phyloP scores from a whole-genome alignment of 176 grass and related monocot species.

The Aegilops umbellulata region DNA sequence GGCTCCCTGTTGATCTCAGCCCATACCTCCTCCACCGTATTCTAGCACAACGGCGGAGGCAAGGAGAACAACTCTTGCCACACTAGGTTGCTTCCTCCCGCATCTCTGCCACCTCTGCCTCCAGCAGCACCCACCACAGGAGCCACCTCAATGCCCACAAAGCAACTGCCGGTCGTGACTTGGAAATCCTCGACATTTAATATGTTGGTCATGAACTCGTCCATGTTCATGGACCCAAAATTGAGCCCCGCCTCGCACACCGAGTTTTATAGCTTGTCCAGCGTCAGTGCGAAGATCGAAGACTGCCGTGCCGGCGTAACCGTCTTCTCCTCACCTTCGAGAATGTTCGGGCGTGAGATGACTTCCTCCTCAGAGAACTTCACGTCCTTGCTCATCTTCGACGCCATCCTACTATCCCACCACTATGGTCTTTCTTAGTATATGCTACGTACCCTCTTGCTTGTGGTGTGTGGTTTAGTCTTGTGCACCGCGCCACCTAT shows the following conservation, averaged over 20 bases:
- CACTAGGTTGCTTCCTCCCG: not conserved
- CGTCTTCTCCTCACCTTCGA: not conserved
- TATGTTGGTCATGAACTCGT: slow-evolving; percentile 91
- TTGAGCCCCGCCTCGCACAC: slow-evolving; percentile 71
- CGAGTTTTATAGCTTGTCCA: slow-evolving; percentile 76
- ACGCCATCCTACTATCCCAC: slow-evolving; percentile 20
- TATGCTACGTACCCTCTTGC: not conserved
- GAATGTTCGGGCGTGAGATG: slow-evolving; percentile 54
- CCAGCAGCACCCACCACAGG: not conserved
- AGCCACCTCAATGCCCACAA: not conserved
- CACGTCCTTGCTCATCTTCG: slow-evolving; percentile 35
- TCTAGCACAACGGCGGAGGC: slow-evolving; percentile 53
- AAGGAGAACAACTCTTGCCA: slow-evolving; percentile 17
- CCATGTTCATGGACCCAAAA: slow-evolving; percentile 98
- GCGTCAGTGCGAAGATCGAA: slow-evolving; percentile 66
- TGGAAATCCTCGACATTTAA: slow-evolving; percentile 83
- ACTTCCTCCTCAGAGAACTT: slow-evolving; percentile 53
- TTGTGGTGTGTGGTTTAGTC: not conserved
- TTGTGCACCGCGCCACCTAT: not conserved
- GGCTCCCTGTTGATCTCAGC: slow-evolving; percentile 45
- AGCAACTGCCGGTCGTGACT: slow-evolving; percentile 2
- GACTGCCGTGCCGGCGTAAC: slow-evolving; percentile 42
- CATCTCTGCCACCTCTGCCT: not conserved
- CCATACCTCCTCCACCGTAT: slow-evolving; percentile 92
- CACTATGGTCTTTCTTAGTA: not conserved